Percentiles rank a stretch among this genome's conserved stretches.
These are phyloP conservation scores for Phytophthora niederhauseri DNA, from an alignment of 352 stramenopile genomes.

Conservation along the genomic window DNA sequence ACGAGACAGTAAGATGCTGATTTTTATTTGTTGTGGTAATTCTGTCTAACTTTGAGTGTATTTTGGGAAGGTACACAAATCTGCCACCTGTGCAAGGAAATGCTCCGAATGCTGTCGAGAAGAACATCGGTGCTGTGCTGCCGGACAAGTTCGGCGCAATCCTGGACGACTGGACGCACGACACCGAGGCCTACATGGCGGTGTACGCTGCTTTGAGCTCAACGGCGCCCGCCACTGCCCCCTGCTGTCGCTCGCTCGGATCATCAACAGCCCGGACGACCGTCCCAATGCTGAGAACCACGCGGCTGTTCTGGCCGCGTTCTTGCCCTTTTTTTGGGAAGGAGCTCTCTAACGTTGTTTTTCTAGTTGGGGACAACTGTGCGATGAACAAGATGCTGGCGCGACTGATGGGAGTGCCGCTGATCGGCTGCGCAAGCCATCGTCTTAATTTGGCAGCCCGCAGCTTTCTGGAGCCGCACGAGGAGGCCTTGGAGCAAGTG, in stretches of 20 bases:
- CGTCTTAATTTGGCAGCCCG: slow-evolving; percentile 6
- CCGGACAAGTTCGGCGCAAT: slow-evolving; percentile 1
- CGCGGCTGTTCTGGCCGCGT: neutral
- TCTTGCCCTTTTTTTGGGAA: slow-evolving; percentile 17
- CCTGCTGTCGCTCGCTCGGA: slow-evolving; percentile 4
- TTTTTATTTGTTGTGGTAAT: neutral
- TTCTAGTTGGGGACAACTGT: slow-evolving; percentile 21
- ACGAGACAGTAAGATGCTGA: neutral
- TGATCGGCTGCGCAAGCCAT: slow-evolving; percentile 7
- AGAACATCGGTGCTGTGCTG: neutral
- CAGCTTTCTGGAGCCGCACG: neutral
- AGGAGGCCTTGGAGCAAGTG: slow-evolving; percentile 6
- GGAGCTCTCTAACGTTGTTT: neutral
- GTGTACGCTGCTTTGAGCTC: slow-evolving; percentile 4
- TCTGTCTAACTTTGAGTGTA: neutral
- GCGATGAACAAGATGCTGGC: slow-evolving; percentile 10
- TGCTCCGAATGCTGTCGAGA: neutral
- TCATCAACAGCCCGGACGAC: neutral
- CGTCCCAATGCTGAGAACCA: slow-evolving; percentile 1
- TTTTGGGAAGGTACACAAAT: neutral
- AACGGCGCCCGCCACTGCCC: neutral
- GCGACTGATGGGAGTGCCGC: neutral
- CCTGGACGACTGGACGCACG: slow-evolving; percentile 10
- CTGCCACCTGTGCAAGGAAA: neutral
- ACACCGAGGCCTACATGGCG: slow-evolving; percentile 5